Base-by-base conservation (phyloP, 257 asterid genomes). In the Gynochthodes officinalis region DNA sequence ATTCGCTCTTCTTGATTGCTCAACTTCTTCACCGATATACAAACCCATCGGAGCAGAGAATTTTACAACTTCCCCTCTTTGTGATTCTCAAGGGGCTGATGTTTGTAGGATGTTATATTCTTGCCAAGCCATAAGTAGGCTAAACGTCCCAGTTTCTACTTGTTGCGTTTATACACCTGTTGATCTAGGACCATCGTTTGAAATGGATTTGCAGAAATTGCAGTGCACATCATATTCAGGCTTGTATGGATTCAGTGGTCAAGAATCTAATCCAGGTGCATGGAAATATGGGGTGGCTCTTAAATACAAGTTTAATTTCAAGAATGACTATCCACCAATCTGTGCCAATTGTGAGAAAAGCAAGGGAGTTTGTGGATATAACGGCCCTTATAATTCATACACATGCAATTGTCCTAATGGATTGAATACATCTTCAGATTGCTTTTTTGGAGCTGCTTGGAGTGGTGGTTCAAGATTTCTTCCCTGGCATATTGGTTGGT, bases 121-220 rank as follows among this genome's bases (percentile, higher is more conserved):
- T 9, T 93, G 98, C 46, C 88, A 83, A 43, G 84, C 96, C 0
- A 64, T 86, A 0, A 88, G 93, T 69, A 80, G 86, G 75, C 77
- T 90, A 1, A 78, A 83, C 53, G 43, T 87, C 19, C 92, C 93
- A 0, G 74, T 73, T 16, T 85, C 96, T 7, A 75, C 88, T 0
- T 90, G 98, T 58, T 93, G 97, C 19, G 93, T 90, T 39, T 93
- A 90, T 75, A 74, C 95, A 19, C 97, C 96, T 0, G 96, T 92
- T 27, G 89, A 93, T 70, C 97, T 93, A 16, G 98, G 98, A 39
- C 98, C 97, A 0, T 71, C 95, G 0, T 93, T 89, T 19, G 89
- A 89, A 19, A 86, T 93, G 95, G 87, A 93, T 77, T 80, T 90
- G 83, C 70, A 70, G 74, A 89, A 90, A 70, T 70, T 90, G 70